A percentile compares a stretch with the other conserved stretches of the same genome.
phyloP scores from a whole-genome alignment of 768 basidiomycete genomes.

The Cystofilobasidium capitatum region DNA sequence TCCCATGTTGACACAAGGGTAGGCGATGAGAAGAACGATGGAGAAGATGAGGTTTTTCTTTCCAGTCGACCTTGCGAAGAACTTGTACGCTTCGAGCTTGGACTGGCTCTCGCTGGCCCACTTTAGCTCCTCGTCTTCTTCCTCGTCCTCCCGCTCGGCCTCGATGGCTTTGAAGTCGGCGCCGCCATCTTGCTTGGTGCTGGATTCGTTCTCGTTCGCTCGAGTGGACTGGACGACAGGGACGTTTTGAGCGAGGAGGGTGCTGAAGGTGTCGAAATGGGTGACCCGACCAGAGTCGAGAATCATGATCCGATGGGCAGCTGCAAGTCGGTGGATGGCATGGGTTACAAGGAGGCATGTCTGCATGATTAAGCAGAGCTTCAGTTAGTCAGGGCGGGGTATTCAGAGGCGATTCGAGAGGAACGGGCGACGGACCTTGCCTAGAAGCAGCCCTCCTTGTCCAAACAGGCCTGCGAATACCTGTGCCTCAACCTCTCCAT shows the following conservation, averaged over 20 bases:
- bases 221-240: not conserved
- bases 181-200: not conserved
- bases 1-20: not conserved
- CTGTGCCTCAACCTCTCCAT: constrained; percentile 30
- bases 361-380: not conserved
- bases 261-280: constrained; percentile 28
- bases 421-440: not conserved
- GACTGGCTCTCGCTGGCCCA: not conserved
- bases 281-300: constrained; percentile 22
- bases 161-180: not conserved
- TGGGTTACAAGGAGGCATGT: constrained; percentile 30
- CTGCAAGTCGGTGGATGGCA: constrained; percentile 28
- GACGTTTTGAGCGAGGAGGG: not conserved
- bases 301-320: constrained; percentile 27
- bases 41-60: not conserved
- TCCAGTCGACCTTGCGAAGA: not conserved
- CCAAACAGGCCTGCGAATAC: constrained; percentile 31
- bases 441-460: constrained; percentile 21
- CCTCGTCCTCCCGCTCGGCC: not conserved
- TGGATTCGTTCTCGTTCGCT: too few species aligned
- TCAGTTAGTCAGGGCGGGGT: not conserved
- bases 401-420: too few species aligned
- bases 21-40: not conserved
- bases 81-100: not conserved
- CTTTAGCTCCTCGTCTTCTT: constrained; percentile 10